Evolutionary conservation across 768 basidiomycete genomes (phyloP).

Genomic region (Calvatia gigantea): DNA sequence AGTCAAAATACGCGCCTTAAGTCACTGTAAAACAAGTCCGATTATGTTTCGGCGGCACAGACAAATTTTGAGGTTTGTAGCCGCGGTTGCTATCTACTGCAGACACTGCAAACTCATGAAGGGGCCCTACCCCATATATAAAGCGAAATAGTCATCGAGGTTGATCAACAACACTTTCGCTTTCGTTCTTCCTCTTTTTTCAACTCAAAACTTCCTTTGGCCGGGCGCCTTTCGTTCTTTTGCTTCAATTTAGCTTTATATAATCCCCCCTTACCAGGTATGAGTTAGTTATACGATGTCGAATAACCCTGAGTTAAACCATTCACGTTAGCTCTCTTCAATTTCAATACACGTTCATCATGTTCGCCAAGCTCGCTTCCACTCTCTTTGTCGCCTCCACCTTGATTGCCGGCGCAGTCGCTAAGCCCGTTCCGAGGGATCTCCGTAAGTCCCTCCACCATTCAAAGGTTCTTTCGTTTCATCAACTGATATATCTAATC

Average conservation of each 20-base stretch:
- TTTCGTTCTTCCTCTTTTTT: slow-evolving; percentile 14
- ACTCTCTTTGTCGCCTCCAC: slow-evolving; percentile 16
- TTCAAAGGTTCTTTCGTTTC: neutral
- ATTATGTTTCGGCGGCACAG: no score
- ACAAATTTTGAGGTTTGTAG: no score
- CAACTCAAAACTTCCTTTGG: slow-evolving; percentile 10
- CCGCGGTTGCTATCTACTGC: no score
- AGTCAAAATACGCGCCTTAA: no score
- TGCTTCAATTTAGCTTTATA: slow-evolving; percentile 4
- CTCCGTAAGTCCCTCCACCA: neutral
- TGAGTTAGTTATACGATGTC: neutral
- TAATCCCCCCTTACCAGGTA: neutral
- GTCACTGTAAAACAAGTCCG: no score
- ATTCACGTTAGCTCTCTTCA: neutral
- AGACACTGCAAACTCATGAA: no score
- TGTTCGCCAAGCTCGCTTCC: slow-evolving; percentile 19
- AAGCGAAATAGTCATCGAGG: no score
- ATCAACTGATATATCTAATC: neutral
- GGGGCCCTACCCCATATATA: no score
- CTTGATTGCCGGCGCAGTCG: slow-evolving; percentile 15
- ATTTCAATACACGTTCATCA: slow-evolving; percentile 7
- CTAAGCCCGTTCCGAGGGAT: slow-evolving; percentile 14
- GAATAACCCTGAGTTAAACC: neutral
- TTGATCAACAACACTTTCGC: no score
- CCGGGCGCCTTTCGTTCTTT: slow-evolving; percentile 13